Evolutionary conservation across 2,329 filamentous ascomycete species (phyloP).

Genomic region (Ilyonectria sp.): DNA sequence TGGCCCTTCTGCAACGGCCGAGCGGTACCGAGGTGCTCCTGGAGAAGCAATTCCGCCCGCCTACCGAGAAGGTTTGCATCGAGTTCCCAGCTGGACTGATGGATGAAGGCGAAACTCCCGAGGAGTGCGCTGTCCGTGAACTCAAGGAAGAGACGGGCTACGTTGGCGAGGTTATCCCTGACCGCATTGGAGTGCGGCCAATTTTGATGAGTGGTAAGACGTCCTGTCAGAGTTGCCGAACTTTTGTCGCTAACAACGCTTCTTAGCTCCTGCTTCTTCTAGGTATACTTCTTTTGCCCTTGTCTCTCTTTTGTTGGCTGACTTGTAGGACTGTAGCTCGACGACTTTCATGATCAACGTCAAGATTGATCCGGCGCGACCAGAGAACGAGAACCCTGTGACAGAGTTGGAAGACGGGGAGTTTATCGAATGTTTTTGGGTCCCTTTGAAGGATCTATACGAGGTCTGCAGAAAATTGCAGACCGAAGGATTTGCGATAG

Average conservation of each 20-base stretch:
- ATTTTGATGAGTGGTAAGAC: conserved; percentile 23
- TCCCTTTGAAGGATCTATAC: conserved; percentile 76
- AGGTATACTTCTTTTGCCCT: neutral
- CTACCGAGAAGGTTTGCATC: conserved; percentile 71
- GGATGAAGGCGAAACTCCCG: conserved; percentile 73
- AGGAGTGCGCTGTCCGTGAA: conserved; percentile 74
- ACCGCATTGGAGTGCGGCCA: conserved; percentile 13
- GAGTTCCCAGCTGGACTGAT: conserved; percentile 77
- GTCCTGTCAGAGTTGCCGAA: conserved; percentile 3
- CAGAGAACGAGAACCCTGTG: conserved; percentile 78
- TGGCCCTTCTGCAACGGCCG: conserved; percentile 75
- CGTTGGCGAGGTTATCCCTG: conserved; percentile 62
- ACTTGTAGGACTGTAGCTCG: conserved; percentile 63
- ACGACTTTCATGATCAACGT: conserved; percentile 81
- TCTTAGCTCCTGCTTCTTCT: conserved; percentile 75
- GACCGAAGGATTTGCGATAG: conserved; percentile 81
- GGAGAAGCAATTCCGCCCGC: conserved; percentile 78
- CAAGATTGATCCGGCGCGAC: conserved; percentile 76
- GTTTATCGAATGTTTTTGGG: conserved; percentile 85
- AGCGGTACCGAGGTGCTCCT: conserved; percentile 71
- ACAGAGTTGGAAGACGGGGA: conserved; percentile 84
- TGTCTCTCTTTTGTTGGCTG: neutral
- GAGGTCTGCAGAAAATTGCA: conserved; percentile 77
- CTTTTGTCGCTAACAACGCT: conserved; percentile 72
- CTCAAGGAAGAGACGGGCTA: conserved; percentile 79